phyloP scores from a whole-genome alignment of 306 rosid genomes.

The Mimosa bimucronata region DNA sequence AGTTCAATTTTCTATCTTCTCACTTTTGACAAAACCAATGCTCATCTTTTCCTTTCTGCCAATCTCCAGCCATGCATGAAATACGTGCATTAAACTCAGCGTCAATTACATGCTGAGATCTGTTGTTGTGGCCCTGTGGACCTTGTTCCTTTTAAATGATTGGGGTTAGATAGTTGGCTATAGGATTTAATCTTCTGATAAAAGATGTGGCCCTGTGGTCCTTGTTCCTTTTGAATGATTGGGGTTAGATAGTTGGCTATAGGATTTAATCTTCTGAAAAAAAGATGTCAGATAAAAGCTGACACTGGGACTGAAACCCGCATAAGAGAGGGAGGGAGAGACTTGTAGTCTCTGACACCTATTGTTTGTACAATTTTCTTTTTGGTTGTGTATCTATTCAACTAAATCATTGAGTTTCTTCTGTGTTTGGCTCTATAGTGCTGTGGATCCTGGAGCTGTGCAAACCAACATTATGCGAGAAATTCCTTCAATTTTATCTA shows the following conservation, averaged over 20 bases:
- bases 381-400: conserved; percentile 23
- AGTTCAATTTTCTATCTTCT: not conserved
- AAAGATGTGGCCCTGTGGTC: conserved; percentile 18
- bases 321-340: not conserved
- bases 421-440: conserved; percentile 52
- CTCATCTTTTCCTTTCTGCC: conserved; percentile 1
- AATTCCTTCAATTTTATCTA: conserved; percentile 62
- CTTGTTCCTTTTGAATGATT: conserved; percentile 14
- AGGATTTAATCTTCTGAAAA: conserved; percentile 20
- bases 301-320: not conserved
- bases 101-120: conserved; percentile 25
- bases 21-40: conserved; percentile 5
- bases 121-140: conserved; percentile 22
- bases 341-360: conserved; percentile 15
- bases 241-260: conserved; percentile 29
- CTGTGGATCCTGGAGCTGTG: conserved; percentile 84
- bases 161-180: conserved; percentile 30
- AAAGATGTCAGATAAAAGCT: conserved; percentile 19
- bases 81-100: conserved; percentile 6
- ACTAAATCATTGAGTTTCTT: conserved; percentile 30
- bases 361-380: conserved; percentile 13
- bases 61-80: conserved; percentile 26
- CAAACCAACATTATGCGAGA: conserved; percentile 80
- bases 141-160: conserved; percentile 11
- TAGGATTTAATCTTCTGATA: conserved; percentile 18